Base-by-base conservation (phyloP, 1,139 yeast genomes). In the Yamadazyma friedrichii region DNA sequence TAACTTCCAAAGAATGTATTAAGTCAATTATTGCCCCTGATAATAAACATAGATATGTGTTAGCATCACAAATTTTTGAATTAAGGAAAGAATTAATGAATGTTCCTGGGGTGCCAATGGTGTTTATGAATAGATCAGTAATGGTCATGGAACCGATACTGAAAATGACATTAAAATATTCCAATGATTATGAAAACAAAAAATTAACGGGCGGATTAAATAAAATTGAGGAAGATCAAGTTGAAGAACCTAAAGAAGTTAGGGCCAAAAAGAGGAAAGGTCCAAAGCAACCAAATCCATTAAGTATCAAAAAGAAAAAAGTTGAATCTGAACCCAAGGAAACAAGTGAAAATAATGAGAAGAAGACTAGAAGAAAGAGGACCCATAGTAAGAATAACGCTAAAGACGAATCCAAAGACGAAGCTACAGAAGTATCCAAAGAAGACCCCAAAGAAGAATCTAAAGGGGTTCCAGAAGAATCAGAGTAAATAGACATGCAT, bases 141-240 rank as follows among this genome's bases (percentile, higher is more conserved):
- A 87, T 93, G 93, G 83, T 93, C 34, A 83, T 93, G 94, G 99
- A 93, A 62, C 96, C 96, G 11, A 68, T 91, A 50, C 85, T 95
- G 39, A 78, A 76, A 35, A 86, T 86, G 9, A 84, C 94, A 36
- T 72, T 75, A 13, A 64, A 66, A 39, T 77, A 74, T 28, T 81
- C 87, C 33, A 64, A 65, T 33, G 55, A 62, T 28, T 67, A 75
- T 37, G 98, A 93, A 60, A 59, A 65, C 5, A 69, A 71, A 31
- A 93, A 94, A 56, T 70, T 93, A 39, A 78, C 78, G 4, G 78
- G 74, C 22, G 98, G 98, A 0, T 74, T 93, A 56, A 91, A 91
- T 54, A 81, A 76, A 49, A 64, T 70, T 3, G 46, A 55, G 42
- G 57, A 52, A 15, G 54, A 51, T n/a, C 52, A 45, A 6, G 56